Conservation (phyloP, 1,284 basidiomycete species). For the Coniferiporia sulphurascens region DNA sequence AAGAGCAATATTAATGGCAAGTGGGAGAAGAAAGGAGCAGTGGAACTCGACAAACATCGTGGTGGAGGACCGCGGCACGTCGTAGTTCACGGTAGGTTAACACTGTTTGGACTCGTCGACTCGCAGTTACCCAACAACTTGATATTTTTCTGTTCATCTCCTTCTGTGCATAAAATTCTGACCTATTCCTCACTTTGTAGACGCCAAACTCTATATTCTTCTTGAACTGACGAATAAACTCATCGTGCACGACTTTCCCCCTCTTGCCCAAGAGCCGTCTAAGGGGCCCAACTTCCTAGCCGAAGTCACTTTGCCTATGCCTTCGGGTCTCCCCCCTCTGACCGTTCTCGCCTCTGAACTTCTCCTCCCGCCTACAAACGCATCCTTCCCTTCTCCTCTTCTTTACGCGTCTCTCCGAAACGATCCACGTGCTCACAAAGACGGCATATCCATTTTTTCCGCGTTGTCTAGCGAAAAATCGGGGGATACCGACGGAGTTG, state of each 20-base stretch:
- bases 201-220: conserved; percentile 55
- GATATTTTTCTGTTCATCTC: not conserved
- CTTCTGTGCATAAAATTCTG: not conserved
- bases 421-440: conserved; percentile 54
- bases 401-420: conserved; percentile 64
- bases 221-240: conserved; percentile 59
- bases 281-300: conserved; percentile 36
- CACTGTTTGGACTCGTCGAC: not conserved
- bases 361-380: conserved; percentile 43
- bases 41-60: conserved; percentile 35
- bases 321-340: conserved; percentile 30
- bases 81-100: conserved; percentile 48
- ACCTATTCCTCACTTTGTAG: conserved; percentile 29
- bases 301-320: conserved; percentile 41
- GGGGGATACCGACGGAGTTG: conserved; percentile 5
- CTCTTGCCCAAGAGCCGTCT: conserved; percentile 23
- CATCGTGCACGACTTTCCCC: conserved; percentile 45
- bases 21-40: conserved; percentile 42
- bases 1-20: conserved; percentile 33
- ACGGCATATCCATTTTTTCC: conserved; percentile 54
- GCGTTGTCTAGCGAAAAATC: not conserved
- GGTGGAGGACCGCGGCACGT: conserved; percentile 70
- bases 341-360: conserved; percentile 55
- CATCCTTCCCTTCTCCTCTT: conserved; percentile 40
- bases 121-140: too few relatives aligned